A percentile compares a stretch with the other conserved stretches of the same genome.
Conservation (phyloP, 2,329 filamentous ascomycete genomes). For the Chrysosporium keratinophilum region DNA sequence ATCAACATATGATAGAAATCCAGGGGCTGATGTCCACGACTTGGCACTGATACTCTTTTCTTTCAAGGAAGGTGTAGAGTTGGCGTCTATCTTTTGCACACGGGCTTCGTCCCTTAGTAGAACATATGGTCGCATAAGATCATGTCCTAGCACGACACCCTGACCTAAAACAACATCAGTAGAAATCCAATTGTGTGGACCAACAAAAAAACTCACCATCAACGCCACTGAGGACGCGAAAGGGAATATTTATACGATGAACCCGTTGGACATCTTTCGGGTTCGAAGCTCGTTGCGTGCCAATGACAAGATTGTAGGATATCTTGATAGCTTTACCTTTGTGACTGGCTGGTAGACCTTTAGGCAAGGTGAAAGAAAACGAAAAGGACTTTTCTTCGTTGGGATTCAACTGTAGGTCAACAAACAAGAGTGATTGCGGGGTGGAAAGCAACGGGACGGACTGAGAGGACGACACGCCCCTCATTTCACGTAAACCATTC, state of each 20-base stretch:
- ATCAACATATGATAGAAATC: constrained; percentile 68
- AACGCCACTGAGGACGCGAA: constrained; percentile 85
- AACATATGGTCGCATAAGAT: constrained; percentile 89
- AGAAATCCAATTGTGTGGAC: not conserved
- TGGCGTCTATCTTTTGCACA: constrained; percentile 44
- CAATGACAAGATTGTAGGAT: constrained; percentile 78
- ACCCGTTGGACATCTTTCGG: constrained; percentile 68
- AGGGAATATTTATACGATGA: constrained; percentile 82
- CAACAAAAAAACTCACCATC: constrained; percentile 45
- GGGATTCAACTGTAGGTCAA: constrained; percentile 75
- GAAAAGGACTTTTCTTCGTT: constrained; percentile 82
- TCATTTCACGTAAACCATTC: constrained; percentile 93
- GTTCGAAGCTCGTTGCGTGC: constrained; percentile 75
- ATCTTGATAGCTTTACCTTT: constrained; percentile 91
- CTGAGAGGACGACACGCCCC: constrained; percentile 72
- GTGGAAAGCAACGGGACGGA: constrained; percentile 87
- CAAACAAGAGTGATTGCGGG: constrained; percentile 89
- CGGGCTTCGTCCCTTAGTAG: constrained; percentile 73
- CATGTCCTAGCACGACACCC: constrained; percentile 82
- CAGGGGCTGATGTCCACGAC: constrained; percentile 44
- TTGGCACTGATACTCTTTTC: constrained; percentile 32
- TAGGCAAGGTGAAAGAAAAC: constrained; percentile 76
- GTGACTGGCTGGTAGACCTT: constrained; percentile 81
- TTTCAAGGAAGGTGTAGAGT: constrained; percentile 30
- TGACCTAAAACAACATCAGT: constrained; percentile 37